Conservation (phyloP, 805 yeast genomes). For the Sugiyamaella americana region DNA sequence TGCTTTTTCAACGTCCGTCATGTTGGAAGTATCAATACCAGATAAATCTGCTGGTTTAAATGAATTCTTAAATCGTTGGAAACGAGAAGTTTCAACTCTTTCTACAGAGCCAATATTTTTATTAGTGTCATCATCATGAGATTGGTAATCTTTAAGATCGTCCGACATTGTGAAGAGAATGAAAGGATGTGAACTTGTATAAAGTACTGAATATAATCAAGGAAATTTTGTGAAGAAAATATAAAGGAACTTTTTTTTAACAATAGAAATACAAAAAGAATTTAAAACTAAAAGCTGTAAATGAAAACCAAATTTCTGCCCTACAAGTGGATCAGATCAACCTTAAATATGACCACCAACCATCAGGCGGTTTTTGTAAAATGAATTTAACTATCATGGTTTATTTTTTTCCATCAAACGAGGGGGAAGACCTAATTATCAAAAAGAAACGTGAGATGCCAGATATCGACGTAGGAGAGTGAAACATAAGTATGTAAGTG, state of each 20-base stretch:
- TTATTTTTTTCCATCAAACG: not conserved
- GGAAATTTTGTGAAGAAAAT: too few relatives aligned
- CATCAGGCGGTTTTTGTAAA: not conserved
- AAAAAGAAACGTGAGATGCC: too few relatives aligned
- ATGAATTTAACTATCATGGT: not conserved
- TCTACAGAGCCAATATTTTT: constrained; percentile 6
- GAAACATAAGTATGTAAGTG: too few relatives aligned
- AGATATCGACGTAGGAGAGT: too few relatives aligned
- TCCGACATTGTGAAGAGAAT: too few relatives aligned
- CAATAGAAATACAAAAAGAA: too few relatives aligned
- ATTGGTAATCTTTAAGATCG: not conserved
- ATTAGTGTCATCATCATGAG: not conserved
- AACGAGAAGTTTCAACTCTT: constrained; percentile 11
- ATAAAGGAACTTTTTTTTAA: too few relatives aligned
- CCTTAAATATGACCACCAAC: not conserved
- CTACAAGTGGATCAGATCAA: not conserved
- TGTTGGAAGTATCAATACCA: constrained; percentile 27
- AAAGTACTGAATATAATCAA: too few relatives aligned
- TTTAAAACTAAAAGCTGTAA: too few relatives aligned
- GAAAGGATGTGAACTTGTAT: too few relatives aligned
- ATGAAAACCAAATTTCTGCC: too few relatives aligned
- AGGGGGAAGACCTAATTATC: too few relatives aligned
- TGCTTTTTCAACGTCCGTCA: constrained; percentile 38
- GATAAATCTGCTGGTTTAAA: constrained; percentile 39
- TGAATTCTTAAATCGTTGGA: constrained; percentile 36